Evolutionary conservation across 208 protist genomes (phyloP), one percentile per base, ranked within the genome.

Genomic region (Acanthamoeba castellanii): DNA sequence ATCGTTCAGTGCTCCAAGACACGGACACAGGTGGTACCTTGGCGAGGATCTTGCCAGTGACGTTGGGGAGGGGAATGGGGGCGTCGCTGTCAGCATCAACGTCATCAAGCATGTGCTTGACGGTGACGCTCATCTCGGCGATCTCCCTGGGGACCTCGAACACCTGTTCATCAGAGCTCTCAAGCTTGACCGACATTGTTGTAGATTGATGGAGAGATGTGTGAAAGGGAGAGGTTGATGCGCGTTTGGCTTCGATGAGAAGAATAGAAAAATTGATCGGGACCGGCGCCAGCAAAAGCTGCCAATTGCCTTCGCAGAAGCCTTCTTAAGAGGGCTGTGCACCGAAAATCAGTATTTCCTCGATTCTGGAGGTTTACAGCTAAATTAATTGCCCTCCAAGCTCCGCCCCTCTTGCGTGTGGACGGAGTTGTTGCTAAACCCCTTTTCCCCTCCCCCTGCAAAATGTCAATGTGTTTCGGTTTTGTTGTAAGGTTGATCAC

Each of bases 11-110:
- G n/a, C n/a, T n/a, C n/a, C n/a, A n/a, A n/a, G n/a, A n/a, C n/a
- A n/a, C n/a, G 50, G 13, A 55, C 8, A 1, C 57, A 3, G 34
- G 20, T 4, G 22, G 6, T 11, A 98, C 97, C 95, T 98, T 98
- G 32, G 95, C 85, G 18, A 98, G 95, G 52, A 98, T 98, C 45
- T 93, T 87, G 32, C 87, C 82, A 18, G 94, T 97, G 11, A 98
- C 97, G 87, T 98, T 98, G 87, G 97, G 97, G 14, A 98, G 89
- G 70, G 97, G 97, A 72, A 98, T 98, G 76, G 96, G 70, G 42
- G 96, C 74, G 22, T 97, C 96, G 74, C 88, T 72, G 32, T 95
- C 95, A 8, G 45, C 76, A 30, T 70, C 76, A 50, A 95, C 37
- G 42, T 89, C 92, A 59, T 70, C 78, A n/a, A 95, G 57, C 92